Evolutionary conservation across 129 eudicot species (phyloP).

Genomic region (Rutidosis leptorrhynchoides): DNA sequence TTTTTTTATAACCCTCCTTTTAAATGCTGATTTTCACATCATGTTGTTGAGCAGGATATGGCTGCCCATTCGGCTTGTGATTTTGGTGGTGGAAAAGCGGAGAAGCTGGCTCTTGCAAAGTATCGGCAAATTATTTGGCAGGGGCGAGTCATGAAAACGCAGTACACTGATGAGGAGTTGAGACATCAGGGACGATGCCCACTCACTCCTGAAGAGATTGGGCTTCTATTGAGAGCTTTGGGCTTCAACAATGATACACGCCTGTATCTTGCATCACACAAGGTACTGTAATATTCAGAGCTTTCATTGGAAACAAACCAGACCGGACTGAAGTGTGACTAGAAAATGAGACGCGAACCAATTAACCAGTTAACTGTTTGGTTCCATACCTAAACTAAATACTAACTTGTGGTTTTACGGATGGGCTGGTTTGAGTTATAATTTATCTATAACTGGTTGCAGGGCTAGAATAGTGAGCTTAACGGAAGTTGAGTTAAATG

Average conservation of each 20-base stretch:
- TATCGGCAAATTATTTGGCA: conserved; percentile 95
- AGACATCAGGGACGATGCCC: conserved; percentile 96
- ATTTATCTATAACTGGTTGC: neutral
- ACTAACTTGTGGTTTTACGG: neutral
- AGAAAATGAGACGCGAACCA: neutral
- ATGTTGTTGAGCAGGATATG: conserved; percentile 66
- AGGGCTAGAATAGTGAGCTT: neutral
- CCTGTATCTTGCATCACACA: conserved; percentile 96
- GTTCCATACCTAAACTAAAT: neutral
- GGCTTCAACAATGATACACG: conserved; percentile 76
- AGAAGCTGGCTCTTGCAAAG: conserved; percentile 91
- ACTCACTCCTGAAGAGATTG: conserved; percentile 93
- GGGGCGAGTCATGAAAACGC: conserved; percentile 84
- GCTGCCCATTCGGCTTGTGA: conserved; percentile 99
- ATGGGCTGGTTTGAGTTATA: neutral
- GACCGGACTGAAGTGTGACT: neutral
- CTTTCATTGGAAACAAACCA: neutral
- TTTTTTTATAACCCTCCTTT: neutral
- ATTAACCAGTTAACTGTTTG: neutral
- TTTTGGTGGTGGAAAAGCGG: conserved; percentile 98
- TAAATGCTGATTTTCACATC: conserved; percentile 2
- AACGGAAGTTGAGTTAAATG: neutral
- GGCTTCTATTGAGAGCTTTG: conserved; percentile 71
- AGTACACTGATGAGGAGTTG: conserved; percentile 76
- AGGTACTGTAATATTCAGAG: conserved; percentile 51